A percentile compares a stretch with the other conserved stretches of the same genome.
Evolutionary conservation across 2,329 filamentous ascomycete genomes (phyloP).

Genomic region (Myriosclerotinia scirpicola): DNA sequence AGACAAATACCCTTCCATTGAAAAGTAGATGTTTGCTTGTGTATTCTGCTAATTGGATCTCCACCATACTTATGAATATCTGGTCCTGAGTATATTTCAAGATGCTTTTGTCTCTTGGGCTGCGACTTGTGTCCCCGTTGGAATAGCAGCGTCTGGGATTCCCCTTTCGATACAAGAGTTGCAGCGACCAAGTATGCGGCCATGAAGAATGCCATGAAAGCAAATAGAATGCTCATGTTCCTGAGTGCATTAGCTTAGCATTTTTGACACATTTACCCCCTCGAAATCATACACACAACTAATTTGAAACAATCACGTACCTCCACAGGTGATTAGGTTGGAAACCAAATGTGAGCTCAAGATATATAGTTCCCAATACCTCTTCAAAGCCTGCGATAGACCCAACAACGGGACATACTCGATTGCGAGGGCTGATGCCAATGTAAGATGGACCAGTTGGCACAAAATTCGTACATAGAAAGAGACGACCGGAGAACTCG

Average conservation of each 20-base stretch:
- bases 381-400: constrained; percentile 51
- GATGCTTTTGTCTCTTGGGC: constrained; percentile 12
- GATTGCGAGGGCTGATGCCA: constrained; percentile 26
- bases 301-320: constrained; percentile 13
- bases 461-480: constrained; percentile 33
- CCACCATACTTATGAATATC: constrained; percentile 25
- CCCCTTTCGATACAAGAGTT: constrained; percentile 62
- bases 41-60: constrained; percentile 16
- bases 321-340: constrained; percentile 62
- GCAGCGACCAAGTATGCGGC: constrained; percentile 61
- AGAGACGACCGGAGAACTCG: constrained; percentile 58
- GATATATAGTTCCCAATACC: constrained; percentile 54
- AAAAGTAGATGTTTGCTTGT: constrained; percentile 27
- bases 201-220: constrained; percentile 62
- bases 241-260: constrained; percentile 21
- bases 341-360: constrained; percentile 57
- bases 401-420: constrained; percentile 60
- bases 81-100: constrained; percentile 22
- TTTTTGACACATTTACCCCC: not conserved
- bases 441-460: constrained; percentile 28
- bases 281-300: too few relatives aligned
- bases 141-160: constrained; percentile 75
- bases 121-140: constrained; percentile 59
- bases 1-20: constrained; percentile 55
- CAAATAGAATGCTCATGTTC: constrained; percentile 69